Evolutionary conservation across 495 filamentous ascomycete genomes (phyloP), one percentile per base, ranked within the genome.

Genomic region (Chaetomium cochliodes): DNA sequence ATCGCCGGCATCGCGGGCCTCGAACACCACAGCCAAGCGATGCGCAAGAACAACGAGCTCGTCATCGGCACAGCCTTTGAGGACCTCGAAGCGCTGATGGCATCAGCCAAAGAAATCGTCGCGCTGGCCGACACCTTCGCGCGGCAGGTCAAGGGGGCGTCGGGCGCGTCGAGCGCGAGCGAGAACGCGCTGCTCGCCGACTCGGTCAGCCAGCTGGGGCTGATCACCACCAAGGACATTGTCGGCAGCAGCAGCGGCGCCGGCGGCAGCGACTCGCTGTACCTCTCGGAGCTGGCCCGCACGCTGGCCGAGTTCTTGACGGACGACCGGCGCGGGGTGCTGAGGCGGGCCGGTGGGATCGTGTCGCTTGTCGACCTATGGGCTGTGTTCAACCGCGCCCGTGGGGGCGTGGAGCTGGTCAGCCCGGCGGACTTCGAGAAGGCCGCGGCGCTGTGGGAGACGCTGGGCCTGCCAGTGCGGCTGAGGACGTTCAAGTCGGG

Each of bases 41-140:
- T 90, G 63, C 86, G 92, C 42, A 92, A 87, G 75, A 96, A 96
- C 74, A 98, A 97, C 69, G 91, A 97, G 72, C 72, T 92, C 8
- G 89, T 97, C 30, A 96, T 98, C 58, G 93, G 93, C 46, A 91
- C 86, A 70, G 92, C 96, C 2, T 98, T 98, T 71, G 94, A 98
- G 71, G 94, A 99, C 74, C 84, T 99, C 16, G 93, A 97, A 71
- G 92, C 96, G 2, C 83, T 99, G 50, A 98, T 97, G 93, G 90
- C 92, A 5, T 96, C 92, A 12, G 94, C 96, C 9, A 97, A 97
- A 72, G 90, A 98, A 69, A 90, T 99, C 53, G 87, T 98, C 25
- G 92, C 92, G 6, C 87, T 98, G 33, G 94, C 94, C 4, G 94
- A 98, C 75, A 88, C 84, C 12, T 92, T 99, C 64, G 87, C 91